These are phyloP conservation scores for Alternaria hordeiaustralica DNA, from an alignment of 2,329 filamentous ascomycete species.

Conservation along the genomic window DNA sequence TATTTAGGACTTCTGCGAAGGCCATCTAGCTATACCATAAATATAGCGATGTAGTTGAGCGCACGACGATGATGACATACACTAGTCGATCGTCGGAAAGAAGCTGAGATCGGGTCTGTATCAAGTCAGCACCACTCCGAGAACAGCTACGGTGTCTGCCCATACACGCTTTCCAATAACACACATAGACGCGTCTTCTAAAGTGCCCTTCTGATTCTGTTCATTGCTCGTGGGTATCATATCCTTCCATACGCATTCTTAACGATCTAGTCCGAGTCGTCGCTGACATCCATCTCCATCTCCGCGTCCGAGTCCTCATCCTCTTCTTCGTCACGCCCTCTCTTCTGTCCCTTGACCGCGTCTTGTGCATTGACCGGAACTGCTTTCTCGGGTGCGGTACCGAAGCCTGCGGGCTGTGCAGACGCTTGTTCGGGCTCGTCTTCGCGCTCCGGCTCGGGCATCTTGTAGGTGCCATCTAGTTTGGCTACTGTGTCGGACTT, in stretches of 20 bases:
- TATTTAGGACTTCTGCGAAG: neutral
- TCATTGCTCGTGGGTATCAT: constrained; percentile 25
- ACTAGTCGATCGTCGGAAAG: neutral
- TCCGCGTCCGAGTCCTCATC: constrained; percentile 61
- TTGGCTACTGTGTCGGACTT: constrained; percentile 89
- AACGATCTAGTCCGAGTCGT: constrained; percentile 61
- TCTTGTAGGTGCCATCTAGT: constrained; percentile 86
- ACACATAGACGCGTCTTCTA: neutral
- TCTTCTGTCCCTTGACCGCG: constrained; percentile 67
- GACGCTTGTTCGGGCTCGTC: constrained; percentile 26
- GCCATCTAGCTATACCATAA: neutral
- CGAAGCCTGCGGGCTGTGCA: constrained; percentile 54
- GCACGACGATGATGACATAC: neutral
- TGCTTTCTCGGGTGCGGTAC: constrained; percentile 36
- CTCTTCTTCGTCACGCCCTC: constrained; percentile 68
- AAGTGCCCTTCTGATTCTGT: neutral
- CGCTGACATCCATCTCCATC: constrained; percentile 72
- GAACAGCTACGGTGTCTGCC: neutral
- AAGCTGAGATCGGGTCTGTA: neutral
- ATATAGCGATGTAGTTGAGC: neutral
- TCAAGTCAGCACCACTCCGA: constrained; percentile 3
- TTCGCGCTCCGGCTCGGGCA: constrained; percentile 57
- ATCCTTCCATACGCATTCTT: neutral
- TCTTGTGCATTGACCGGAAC: constrained; percentile 45
- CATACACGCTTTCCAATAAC: constrained; percentile 6